Evolutionary conservation across 768 basidiomycete genomes (phyloP).

Genomic region (Boletus bicolor): DNA sequence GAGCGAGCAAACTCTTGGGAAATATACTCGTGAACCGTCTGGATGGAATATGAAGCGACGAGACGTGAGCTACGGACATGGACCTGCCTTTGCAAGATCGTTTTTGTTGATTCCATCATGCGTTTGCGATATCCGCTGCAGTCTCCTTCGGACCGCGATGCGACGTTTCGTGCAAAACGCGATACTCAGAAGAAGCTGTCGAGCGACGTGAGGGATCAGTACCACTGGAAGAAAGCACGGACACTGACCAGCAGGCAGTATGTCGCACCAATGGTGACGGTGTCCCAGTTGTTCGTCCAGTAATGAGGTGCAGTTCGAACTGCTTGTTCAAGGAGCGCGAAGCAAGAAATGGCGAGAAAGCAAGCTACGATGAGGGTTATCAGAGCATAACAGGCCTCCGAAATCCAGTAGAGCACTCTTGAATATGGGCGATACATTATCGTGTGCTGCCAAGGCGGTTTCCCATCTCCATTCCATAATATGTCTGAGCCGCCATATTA

Average conservation of each 20-base stretch:
- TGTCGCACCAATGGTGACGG: slow-evolving; percentile 64
- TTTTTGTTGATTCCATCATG: slow-evolving; percentile 48
- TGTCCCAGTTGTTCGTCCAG: slow-evolving; percentile 65
- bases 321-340: slow-evolving; percentile 67
- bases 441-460: no score
- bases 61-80: not conserved
- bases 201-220: not conserved
- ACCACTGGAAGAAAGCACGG: not conserved
- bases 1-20: slow-evolving; percentile 73
- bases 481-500: slow-evolving; percentile 55
- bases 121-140: slow-evolving; percentile 66
- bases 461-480: not conserved
- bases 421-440: slow-evolving; percentile 32
- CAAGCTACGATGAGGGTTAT: slow-evolving; percentile 49
- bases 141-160: slow-evolving; percentile 58
- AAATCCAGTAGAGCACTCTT: slow-evolving; percentile 47
- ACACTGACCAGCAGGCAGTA: slow-evolving; percentile 67
- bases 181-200: slow-evolving; percentile 54
- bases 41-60: not conserved
- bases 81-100: slow-evolving; percentile 58
- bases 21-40: slow-evolving; percentile 68
- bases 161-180: slow-evolving; percentile 66
- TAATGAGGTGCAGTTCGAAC: slow-evolving; percentile 59
- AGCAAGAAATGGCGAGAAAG: slow-evolving; percentile 59
- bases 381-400: slow-evolving; percentile 51